Evolutionary conservation across 169 alveolate species (phyloP).

Genomic region (Plasmodium sp.): DNA sequence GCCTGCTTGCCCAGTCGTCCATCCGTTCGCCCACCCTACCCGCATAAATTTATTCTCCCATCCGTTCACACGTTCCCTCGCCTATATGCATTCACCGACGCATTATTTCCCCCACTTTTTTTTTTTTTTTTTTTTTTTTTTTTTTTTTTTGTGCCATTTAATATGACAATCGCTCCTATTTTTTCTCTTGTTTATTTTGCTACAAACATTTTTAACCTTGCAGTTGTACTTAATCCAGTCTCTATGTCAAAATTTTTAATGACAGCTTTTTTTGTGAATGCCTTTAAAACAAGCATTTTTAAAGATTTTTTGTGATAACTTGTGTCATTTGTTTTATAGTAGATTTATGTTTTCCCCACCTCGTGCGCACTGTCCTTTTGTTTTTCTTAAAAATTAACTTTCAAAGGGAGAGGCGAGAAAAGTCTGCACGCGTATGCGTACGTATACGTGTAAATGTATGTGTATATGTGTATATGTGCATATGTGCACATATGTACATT

Average conservation of each 20-base stretch:
- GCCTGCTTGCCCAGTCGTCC: not conserved
- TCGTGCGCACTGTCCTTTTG: not conserved
- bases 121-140: not conserved
- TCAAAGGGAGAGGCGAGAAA: slow-evolving; percentile 3
- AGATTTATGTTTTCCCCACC: not conserved
- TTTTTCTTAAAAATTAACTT: slow-evolving; percentile 8
- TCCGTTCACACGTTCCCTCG: not conserved
- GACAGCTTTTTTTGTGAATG: slow-evolving; percentile 28
- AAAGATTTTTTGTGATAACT: slow-evolving; percentile 12
- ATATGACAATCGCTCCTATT: slow-evolving; percentile 11
- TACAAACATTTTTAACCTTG: slow-evolving; percentile 8
- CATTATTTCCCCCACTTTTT: not conserved
- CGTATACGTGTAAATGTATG: not conserved
- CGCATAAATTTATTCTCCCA: not conserved
- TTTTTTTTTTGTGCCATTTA: slow-evolving; percentile 22
- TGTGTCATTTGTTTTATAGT: slow-evolving; percentile 33
- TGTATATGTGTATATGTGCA: not conserved
- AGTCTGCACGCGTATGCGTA: not conserved
- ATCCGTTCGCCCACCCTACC: not conserved
- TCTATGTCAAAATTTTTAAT: slow-evolving; percentile 1
- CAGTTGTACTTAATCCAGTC: slow-evolving; percentile 40
- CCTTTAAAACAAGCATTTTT: slow-evolving; percentile 16
- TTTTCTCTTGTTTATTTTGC: slow-evolving; percentile 1
- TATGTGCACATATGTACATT: not conserved
- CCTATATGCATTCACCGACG: not conserved